These are phyloP conservation scores for Ceratocystis eucalypticola DNA, from an alignment of 2,329 filamentous ascomycete genomes.

Conservation along the genomic window DNA sequence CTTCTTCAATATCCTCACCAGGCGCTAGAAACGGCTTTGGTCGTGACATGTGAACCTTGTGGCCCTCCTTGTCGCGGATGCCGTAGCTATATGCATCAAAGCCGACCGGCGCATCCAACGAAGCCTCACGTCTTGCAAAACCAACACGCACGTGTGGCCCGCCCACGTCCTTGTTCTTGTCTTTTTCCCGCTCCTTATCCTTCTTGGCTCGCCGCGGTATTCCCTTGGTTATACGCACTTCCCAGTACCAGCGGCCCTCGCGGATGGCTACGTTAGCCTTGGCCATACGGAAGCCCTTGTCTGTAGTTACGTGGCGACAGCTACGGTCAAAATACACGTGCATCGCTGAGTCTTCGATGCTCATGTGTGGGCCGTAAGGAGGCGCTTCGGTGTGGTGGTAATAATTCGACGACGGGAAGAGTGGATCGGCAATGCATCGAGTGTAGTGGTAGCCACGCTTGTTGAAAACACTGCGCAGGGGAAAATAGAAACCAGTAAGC, in stretches of 20 bases:
- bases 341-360: conserved; percentile 80
- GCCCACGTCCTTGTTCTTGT: conserved; percentile 31
- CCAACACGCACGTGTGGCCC: conserved; percentile 67
- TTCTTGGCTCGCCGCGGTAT: conserved; percentile 37
- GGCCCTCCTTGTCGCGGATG: conserved; percentile 75
- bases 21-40: conserved; percentile 79
- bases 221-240: conserved; percentile 77
- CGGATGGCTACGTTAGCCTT: conserved; percentile 81
- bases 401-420: conserved; percentile 73
- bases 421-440: conserved; percentile 78
- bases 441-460: conserved; percentile 74
- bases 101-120: conserved; percentile 68
- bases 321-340: conserved; percentile 70
- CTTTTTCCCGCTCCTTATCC: conserved; percentile 22
- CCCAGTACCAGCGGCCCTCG: conserved; percentile 86
- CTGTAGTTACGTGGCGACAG: conserved; percentile 67
- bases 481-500: background rate
- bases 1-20: conserved; percentile 67
- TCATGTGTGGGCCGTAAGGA: conserved; percentile 73
- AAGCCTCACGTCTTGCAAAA: conserved; percentile 69
- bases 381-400: conserved; percentile 79
- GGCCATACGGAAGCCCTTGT: conserved; percentile 85
- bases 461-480: conserved; percentile 41
- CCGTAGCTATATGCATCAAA: conserved; percentile 92
- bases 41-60: conserved; percentile 85